A percentile compares a stretch with the other conserved stretches of the same genome.
phyloP scores from a whole-genome alignment of 495 filamentous ascomycete genomes.

The Podospora comata region DNA sequence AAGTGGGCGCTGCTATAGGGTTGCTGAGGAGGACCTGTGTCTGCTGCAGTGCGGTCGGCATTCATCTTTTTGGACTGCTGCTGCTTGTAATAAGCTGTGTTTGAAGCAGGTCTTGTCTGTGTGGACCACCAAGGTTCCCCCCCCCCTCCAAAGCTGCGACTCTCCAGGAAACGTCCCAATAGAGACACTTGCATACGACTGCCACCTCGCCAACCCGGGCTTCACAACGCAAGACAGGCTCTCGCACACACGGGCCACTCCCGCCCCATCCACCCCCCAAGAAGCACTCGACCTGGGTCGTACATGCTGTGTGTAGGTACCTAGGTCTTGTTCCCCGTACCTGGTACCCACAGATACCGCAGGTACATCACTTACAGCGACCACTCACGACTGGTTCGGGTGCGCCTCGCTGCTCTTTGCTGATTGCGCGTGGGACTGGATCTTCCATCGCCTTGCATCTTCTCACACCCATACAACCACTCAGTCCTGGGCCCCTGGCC shows the following conservation, averaged over 20 bases:
- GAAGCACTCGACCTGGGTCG: slow-evolving; percentile 24
- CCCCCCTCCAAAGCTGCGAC: slow-evolving; percentile 14
- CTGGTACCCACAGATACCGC: slow-evolving; percentile 29
- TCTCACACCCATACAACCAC: slow-evolving; percentile 9
- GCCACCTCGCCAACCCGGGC: slow-evolving; percentile 35
- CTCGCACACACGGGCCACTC: slow-evolving; percentile 28
- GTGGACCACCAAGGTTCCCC: slow-evolving; percentile 23
- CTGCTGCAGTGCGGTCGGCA: background rate
- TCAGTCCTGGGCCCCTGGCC: slow-evolving; percentile 17
- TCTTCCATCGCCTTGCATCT: slow-evolving; percentile 32
- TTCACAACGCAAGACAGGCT: slow-evolving; percentile 19
- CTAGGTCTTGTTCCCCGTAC: slow-evolving; percentile 33
- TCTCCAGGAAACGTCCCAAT: slow-evolving; percentile 28
- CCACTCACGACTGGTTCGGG: slow-evolving; percentile 22
- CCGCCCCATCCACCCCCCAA: slow-evolving; percentile 31
- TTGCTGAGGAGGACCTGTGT: background rate
- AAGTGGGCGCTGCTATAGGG: background rate
- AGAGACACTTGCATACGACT: slow-evolving; percentile 37
- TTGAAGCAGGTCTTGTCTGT: slow-evolving; percentile 9
- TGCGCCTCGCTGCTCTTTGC: slow-evolving; percentile 29
- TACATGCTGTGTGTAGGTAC: slow-evolving; percentile 29
- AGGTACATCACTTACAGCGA: slow-evolving; percentile 24
- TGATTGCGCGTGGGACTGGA: slow-evolving; percentile 32
- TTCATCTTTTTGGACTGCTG: slow-evolving; percentile 1
- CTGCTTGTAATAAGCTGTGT: background rate